Conservation (phyloP, 352 stramenopile genomes). For the Globisporangium spinosum region DNA sequence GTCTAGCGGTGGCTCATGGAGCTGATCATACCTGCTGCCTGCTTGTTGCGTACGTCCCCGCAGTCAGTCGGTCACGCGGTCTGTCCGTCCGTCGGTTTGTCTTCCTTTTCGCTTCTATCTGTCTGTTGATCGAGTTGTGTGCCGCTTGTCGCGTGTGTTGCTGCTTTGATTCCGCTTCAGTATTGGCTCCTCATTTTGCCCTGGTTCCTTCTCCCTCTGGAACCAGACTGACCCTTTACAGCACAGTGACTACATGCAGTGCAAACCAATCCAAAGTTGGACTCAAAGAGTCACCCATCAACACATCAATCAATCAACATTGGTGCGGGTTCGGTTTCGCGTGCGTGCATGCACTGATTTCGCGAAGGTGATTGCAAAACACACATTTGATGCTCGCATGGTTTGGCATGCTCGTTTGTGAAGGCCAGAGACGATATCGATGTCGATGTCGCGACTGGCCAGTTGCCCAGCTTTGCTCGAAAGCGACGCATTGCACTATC, state of each 20-base stretch:
- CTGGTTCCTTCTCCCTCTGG: neutral
- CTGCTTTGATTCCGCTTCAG: neutral
- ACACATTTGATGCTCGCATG: too few relatives aligned
- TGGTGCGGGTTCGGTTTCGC: too few relatives aligned
- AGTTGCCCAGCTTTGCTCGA: too few relatives aligned
- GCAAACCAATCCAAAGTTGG: too few relatives aligned
- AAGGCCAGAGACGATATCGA: too few relatives aligned
- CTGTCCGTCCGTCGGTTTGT: neutral
- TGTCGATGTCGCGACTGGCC: too few relatives aligned
- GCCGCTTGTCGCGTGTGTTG: neutral
- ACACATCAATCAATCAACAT: too few relatives aligned
- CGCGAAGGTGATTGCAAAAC: too few relatives aligned
- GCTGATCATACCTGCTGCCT: neutral
- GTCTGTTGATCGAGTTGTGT: neutral
- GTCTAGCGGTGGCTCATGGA: neutral
- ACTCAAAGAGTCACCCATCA: too few relatives aligned
- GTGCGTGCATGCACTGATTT: too few relatives aligned
- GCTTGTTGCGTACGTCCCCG: neutral
- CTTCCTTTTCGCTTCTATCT: neutral
- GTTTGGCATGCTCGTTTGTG: too few relatives aligned
- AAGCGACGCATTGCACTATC: too few relatives aligned
- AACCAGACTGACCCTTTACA: neutral
- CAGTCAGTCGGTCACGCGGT: neutral
- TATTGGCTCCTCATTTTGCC: neutral
- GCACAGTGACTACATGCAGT: neutral